phyloP scores from a whole-genome alignment of 73 alveolate species.

The Uronychia binucleata region DNA sequence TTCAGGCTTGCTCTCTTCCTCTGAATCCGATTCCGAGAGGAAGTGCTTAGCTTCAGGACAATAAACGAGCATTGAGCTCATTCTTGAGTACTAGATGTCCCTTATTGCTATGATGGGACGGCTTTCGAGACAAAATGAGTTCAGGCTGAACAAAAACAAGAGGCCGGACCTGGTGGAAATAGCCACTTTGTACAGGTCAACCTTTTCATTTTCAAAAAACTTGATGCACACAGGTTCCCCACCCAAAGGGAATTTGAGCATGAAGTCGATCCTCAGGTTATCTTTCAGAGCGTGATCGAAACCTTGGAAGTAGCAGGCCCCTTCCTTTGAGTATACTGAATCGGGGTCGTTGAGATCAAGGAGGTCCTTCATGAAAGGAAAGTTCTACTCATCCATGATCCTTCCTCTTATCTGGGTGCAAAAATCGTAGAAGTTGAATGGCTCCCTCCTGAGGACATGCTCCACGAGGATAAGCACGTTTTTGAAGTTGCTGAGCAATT shows the following conservation, averaged over 20 bases:
- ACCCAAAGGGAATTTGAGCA: constrained; percentile 19
- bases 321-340: constrained; percentile 4
- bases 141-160: constrained; percentile 11
- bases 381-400: constrained; percentile 20
- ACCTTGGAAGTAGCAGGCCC: constrained; percentile 28
- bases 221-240: constrained; percentile 23
- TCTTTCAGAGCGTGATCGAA: constrained; percentile 42
- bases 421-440: constrained; percentile 40
- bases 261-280: constrained; percentile 33
- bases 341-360: constrained; percentile 5
- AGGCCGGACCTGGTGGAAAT: constrained; percentile 22
- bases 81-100: neutral
- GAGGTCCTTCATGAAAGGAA: constrained; percentile 25
- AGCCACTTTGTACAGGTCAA: neutral
- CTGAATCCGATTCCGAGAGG: neutral
- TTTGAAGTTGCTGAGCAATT: constrained; percentile 10
- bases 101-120: constrained; percentile 11
- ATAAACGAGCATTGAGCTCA: neutral
- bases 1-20: constrained; percentile 3
- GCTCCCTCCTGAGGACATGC: constrained; percentile 32
- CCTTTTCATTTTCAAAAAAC: constrained; percentile 31
- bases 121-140: neutral
- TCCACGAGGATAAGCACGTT: constrained; percentile 26
- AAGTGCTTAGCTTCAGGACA: neutral
- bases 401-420: constrained; percentile 48